These are phyloP conservation scores for Metarhizium album DNA, from an alignment of 2,329 filamentous ascomycete genomes.

Conservation along the genomic window DNA sequence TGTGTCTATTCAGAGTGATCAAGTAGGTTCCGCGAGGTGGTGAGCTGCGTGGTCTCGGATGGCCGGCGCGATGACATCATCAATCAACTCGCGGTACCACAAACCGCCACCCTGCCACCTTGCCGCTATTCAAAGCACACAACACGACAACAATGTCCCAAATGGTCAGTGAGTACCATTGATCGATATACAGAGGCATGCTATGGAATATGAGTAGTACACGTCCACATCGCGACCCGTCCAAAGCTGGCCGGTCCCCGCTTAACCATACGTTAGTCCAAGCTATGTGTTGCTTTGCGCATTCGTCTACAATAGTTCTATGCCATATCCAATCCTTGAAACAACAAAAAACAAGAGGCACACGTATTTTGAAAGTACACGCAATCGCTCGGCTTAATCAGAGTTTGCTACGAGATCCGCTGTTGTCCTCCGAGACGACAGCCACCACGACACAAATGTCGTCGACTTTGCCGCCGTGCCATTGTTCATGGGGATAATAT, in stretches of 20 bases:
- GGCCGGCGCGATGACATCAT: not conserved
- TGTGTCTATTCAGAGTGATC: not conserved
- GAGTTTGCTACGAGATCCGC: conserved; percentile 22
- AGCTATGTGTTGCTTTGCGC: conserved; percentile 4
- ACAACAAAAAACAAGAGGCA: conserved; percentile 6
- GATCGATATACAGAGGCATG: not conserved
- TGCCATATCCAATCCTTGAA: conserved; percentile 5
- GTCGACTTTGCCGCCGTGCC: conserved; percentile 87
- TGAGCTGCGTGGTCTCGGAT: not conserved
- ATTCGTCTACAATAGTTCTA: conserved; percentile 7
- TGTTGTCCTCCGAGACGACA: conserved; percentile 56
- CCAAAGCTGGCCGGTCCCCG: not conserved
- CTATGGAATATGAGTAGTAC: not conserved
- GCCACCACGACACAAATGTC: conserved; percentile 85
- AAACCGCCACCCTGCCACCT: not conserved
- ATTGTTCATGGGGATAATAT: conserved; percentile 75
- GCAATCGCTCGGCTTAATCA: conserved; percentile 9
- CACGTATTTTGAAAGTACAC: not conserved
- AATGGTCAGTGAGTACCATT: not conserved
- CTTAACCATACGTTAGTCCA: not conserved
- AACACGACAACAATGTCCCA: not conserved
- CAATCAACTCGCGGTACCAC: not conserved
- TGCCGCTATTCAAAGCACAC: too few relatives aligned
- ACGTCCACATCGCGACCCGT: not conserved
- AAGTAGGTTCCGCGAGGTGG: not conserved